These are phyloP conservation scores for Colletotrichum godetiae DNA, from an alignment of 2,329 filamentous ascomycete genomes.

Conservation along the genomic window DNA sequence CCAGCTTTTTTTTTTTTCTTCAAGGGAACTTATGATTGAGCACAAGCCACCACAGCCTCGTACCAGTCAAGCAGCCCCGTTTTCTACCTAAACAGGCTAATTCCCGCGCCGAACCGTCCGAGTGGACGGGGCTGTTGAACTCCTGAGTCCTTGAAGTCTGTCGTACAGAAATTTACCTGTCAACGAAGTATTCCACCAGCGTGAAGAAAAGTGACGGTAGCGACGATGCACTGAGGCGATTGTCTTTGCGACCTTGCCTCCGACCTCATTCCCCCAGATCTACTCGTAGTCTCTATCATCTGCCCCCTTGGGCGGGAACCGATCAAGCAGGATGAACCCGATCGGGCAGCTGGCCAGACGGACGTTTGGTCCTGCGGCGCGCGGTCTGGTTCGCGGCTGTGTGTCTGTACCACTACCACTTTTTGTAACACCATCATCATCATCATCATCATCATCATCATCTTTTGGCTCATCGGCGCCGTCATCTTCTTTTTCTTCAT, in stretches of 20 bases:
- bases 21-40: background rate
- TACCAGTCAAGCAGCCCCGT: background rate
- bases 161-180: conserved; percentile 24
- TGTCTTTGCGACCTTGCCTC: conserved; percentile 21
- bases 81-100: conserved; percentile 23
- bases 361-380: conserved; percentile 2
- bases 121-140: conserved; percentile 12
- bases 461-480: background rate
- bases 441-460: background rate
- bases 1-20: too few species aligned
- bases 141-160: background rate
- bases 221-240: background rate
- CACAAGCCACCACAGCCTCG: conserved; percentile 31
- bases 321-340: conserved; percentile 26
- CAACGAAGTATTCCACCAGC: background rate
- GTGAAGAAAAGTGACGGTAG: background rate
- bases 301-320: background rate
- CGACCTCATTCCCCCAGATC: conserved; percentile 3
- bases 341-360: conserved; percentile 33
- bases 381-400: conserved; percentile 4
- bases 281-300: background rate
- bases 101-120: conserved; percentile 13
- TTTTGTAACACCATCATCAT: background rate
- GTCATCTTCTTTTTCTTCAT: background rate
- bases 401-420: conserved; percentile 1